A percentile compares a stretch with the other conserved stretches of the same genome.
Conservation (phyloP, 805 yeast species). For the Cyberlindnera mycetangii region DNA sequence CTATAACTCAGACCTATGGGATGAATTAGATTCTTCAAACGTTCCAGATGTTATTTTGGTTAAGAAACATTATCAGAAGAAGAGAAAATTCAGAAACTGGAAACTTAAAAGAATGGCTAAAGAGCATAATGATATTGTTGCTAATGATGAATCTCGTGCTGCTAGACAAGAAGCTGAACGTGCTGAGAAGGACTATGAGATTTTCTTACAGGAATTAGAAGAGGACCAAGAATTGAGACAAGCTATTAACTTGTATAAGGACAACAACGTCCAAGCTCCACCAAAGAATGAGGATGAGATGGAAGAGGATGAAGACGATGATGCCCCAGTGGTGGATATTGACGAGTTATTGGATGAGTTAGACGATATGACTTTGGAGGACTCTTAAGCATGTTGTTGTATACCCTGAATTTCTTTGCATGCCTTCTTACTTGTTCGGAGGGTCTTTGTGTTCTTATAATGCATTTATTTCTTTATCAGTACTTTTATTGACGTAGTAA, state of each 20-base stretch:
- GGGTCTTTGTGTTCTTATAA: too few relatives aligned
- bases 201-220: constrained; percentile 94
- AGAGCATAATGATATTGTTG: constrained; percentile 87
- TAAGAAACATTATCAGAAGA: constrained; percentile 84
- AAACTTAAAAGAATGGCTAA: constrained; percentile 96
- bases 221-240: constrained; percentile 95
- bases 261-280: constrained; percentile 41
- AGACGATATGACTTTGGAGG: constrained; percentile 87
- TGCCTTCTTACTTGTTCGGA: too few relatives aligned
- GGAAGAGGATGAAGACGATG: constrained; percentile 61
- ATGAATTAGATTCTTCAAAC: constrained; percentile 55
- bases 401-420: too few relatives aligned
- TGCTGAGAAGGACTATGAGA: constrained; percentile 92
- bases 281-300: constrained; percentile 52
- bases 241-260: constrained; percentile 84
- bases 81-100: constrained; percentile 81
- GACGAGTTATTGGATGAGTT: constrained; percentile 94
- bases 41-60: constrained; percentile 85
- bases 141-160: constrained; percentile 65
- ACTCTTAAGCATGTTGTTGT: constrained; percentile 16
- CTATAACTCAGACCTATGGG: constrained; percentile 86
- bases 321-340: constrained; percentile 83
- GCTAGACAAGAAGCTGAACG: constrained; percentile 86
- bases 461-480: too few relatives aligned
- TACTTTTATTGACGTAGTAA: too few relatives aligned